Conservation (phyloP, 306 rosid species). For the Castanea crenata region DNA sequence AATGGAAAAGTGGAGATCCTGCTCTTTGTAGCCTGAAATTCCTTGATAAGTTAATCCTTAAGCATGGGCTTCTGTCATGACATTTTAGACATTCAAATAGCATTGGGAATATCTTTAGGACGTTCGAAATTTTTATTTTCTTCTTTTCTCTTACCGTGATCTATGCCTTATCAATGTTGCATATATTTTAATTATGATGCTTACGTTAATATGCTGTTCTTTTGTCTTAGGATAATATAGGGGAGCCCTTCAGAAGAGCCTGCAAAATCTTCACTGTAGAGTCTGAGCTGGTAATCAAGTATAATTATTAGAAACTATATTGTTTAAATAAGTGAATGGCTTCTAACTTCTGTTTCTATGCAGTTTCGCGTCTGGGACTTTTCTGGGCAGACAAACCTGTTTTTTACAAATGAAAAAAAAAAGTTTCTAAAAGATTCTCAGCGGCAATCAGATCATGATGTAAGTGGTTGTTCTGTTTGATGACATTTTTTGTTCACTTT, state of each 20-base stretch:
- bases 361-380: constrained; percentile 96
- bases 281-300: constrained; percentile 74
- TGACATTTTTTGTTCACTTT: background rate
- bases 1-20: background rate
- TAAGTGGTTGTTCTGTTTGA: constrained; percentile 27
- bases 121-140: background rate
- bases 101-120: background rate
- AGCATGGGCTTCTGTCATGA: background rate
- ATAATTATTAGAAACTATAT: constrained; percentile 12
- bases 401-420: constrained; percentile 44
- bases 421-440: constrained; percentile 50
- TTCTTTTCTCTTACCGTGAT: background rate
- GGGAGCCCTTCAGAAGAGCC: constrained; percentile 81
- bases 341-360: constrained; percentile 32
- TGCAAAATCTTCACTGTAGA: constrained; percentile 85
- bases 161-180: background rate
- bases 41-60: background rate
- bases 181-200: background rate
- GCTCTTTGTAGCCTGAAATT: background rate
- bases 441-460: constrained; percentile 80
- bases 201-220: constrained; percentile 14
- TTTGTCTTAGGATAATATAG: constrained; percentile 70
- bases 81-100: background rate
- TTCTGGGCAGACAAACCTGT: constrained; percentile 68
- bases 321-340: constrained; percentile 27